Base-by-base conservation (phyloP, 306 rosid genomes). In the Glycine latifolia region DNA sequence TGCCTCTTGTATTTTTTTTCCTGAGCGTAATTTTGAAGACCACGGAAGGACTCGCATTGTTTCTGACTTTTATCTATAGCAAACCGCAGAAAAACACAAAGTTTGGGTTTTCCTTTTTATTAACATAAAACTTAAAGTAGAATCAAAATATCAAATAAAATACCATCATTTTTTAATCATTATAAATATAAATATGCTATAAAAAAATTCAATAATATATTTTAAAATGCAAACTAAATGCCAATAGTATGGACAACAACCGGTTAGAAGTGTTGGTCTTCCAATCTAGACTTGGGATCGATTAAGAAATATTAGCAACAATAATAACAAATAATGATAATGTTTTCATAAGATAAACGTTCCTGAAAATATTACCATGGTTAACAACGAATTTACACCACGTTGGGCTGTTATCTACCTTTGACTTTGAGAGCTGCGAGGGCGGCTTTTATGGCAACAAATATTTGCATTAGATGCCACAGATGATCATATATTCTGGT, bases 381-480 rank as follows among this genome's bases (percentile, higher is more conserved):
- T 41, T 26, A n/a, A 52, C 47, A 69, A 79, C 9, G 71, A 46
- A 76, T 71, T 70, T 63, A 81, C 68, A 81, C 63, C 47, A 26
- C 43, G 12, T 62, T 39, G 6, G 44, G 44, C 44, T 39, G 44
- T 39, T 39, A 39, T 39, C 44, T 39, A 39, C 44, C 44, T 66
- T 39, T n/a, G 68, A 58, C 53, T 60, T 61, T 44, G 65, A 55
- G 49, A 75, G 16, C 37, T 48, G 43, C 4, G 31, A 73, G 48
- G 72, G 56, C 33, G 58, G 48, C 35, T 53, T 52, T 75, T 60
- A 55, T 54, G 75, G 75, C 70, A 15, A 54, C 46, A 63, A 65
- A 68, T 54, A 71, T 60, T 58, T 71, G 76, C 82, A 56, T 76
- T 72, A 76, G 63, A 83, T 41, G 82, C 68, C 86, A 86, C 41